Base-by-base conservation (phyloP, 2,329 filamentous ascomycete species). In the Colletotrichum sublineola region DNA sequence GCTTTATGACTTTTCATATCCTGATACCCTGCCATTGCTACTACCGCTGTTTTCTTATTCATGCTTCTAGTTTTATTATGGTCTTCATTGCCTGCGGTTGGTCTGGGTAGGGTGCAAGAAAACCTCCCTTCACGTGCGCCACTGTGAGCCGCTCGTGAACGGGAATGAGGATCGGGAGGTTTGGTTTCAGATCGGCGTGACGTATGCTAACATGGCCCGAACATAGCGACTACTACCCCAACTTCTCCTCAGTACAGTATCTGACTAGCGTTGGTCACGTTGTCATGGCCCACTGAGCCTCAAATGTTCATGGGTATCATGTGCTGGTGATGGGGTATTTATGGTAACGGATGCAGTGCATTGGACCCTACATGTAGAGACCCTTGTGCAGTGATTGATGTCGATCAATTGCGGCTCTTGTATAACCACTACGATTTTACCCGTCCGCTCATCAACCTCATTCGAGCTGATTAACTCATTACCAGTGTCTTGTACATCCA, bases 21-120 rank as follows among this genome's bases (percentile, higher is more conserved):
- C 12, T 4, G 40, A 15, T 15, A 42, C 40, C 12, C 40, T 3
- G 12, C 12, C 14, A 14, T 15, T 18, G 42, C 15, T 44, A 20
- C 15, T 44, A 15, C 15, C 42, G 5, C 14, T 20, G 15, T 2
- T 2, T 18, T 44, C 0, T 18, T 44, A 2, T 11, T 3, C 5
- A 3, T 46, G 20, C 44, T n/a, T 44, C 6, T 20, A 20, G 20
- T n/a, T 3, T n/a, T n/a, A 3, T n/a, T 4, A 2, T 8, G 1
- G 6, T n/a, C 44, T n/a, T n/a, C 7, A 11, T n/a, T 46, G 0
- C 3, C 0, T n/a, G 11, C 2, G 3, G 5, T 20, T 44, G 18
- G 15, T 44, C 42, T 20, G 18, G 2, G 18, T 3, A 44, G 6
- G 18, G 42, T 7, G 20, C 4, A 44, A 44, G 42, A 44, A 15